Percentiles rank a stretch among this genome's conserved stretches.
phyloP scores from a whole-genome alignment of 2,329 filamentous ascomycete species.

The Clathrospora elynae region DNA sequence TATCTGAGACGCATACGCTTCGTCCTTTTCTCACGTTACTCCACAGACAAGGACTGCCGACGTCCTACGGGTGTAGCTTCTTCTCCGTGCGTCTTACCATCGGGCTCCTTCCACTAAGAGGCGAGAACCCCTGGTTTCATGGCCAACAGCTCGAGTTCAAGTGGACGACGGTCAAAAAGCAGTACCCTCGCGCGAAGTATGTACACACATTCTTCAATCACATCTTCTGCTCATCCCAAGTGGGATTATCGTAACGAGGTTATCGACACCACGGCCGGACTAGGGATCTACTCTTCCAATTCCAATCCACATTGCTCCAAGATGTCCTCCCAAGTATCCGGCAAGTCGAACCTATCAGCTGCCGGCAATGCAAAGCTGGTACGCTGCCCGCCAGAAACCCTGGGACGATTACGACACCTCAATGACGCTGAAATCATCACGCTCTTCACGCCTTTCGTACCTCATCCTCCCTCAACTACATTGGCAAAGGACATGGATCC shows the following conservation, averaged over 20 bases:
- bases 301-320: constrained; percentile 9
- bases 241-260: neutral
- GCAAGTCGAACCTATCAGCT: too few relatives aligned
- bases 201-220: constrained; percentile 1
- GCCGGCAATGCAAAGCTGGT: constrained; percentile 28
- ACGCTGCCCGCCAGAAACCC: constrained; percentile 31
- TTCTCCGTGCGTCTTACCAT: constrained; percentile 10
- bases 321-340: constrained; percentile 20
- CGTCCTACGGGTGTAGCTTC: constrained; percentile 20
- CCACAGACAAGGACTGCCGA: constrained; percentile 16
- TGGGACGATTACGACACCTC: constrained; percentile 41
- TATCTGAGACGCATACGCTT: constrained; percentile 25
- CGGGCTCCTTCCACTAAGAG: constrained; percentile 13
- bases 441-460: constrained; percentile 61
- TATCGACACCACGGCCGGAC: neutral
- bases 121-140: constrained; percentile 5
- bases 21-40: constrained; percentile 19
- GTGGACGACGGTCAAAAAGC: constrained; percentile 11
- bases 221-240: neutral
- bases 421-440: constrained; percentile 50
- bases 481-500: constrained; percentile 62
- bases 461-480: constrained; percentile 45
- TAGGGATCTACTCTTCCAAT: neutral
- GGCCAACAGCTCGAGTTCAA: constrained; percentile 10
- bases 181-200: constrained; percentile 1